Evolutionary conservation across 805 yeast species (phyloP), one percentile per base, ranked within the genome.

Genomic region (Candida bentonensis): DNA sequence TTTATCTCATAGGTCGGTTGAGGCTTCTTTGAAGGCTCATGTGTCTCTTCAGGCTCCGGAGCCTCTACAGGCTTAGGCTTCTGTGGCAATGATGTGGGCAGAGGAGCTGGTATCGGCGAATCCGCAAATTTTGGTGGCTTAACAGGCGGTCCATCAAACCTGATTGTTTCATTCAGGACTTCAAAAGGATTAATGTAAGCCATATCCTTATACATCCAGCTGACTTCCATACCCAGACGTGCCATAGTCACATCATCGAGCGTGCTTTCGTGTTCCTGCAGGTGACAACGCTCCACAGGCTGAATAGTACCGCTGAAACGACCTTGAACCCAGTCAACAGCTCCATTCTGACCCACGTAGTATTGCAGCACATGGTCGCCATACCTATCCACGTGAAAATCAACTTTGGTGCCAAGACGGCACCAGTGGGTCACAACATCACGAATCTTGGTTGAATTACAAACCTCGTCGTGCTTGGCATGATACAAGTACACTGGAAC

Each of bases 401-500:
- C 36, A 30, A 30, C 20, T 5, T 11, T 30, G 5, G 36, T 15
- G 5, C 36, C 36, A 9, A 11, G 36, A 11, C 17, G 7, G 36
- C 36, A 30, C 36, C 36, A 30, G 17, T 30, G 7, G 17, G 7
- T 15, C 7, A 30, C 20, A 9, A 30, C 36, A 15, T 30, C 20
- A 17, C 36, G 36, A 15, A 30, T 30, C 17, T 30, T 30, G 13
- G 36, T 30, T 4, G 36, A 30, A n/a, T 30, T 30, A 1, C 51
- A 47, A 3, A 51, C 47, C 40, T 49, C 53, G 43, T 51, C 54
- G 15, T 36, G 21, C 39, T 36, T 39, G 9, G 47, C 43, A 3
- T 48, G 53, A 43, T 49, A 51, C 22, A 51, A 22, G 36, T 44
- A 48, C 39, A 47, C 22, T 3, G 55, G 55, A 7, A 40, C 22